Evolutionary conservation across 768 basidiomycete genomes (phyloP), one percentile per base, ranked within the genome.

Genomic region (Lactarius psammicola): DNA sequence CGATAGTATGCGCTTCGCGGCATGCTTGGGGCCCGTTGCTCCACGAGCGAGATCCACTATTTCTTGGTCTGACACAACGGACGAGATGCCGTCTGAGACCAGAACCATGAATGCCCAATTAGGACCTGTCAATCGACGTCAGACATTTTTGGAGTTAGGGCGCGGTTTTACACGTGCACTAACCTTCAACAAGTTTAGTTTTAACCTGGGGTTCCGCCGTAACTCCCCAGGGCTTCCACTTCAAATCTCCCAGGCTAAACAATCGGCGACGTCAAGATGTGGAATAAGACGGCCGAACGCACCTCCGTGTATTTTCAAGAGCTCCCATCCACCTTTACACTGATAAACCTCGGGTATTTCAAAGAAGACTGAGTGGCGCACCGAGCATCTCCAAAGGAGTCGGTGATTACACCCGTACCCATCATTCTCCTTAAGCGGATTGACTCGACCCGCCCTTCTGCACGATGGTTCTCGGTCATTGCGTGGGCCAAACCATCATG

Each of bases 381-480:
- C 86, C 95, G 81, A 34, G 88, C 85, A 80, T 98, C 95, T 8
- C 96, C 95, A 72, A 92, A 98, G 6, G 94, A 95, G 74, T 98
- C 96, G 2, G 92, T 92, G 53, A 97, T 90, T 31, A 96, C 76
- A 3, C 91, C 89, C 10, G 89, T 88, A 13, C 94, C 90, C 86
- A 92, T 94, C 86, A 94, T 91, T 61, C 91, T 83, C 36, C 95
- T 84, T 61, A 99, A 78, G 53, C 97, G 82, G 53, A 86, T 87
- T 34, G 91, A 85, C 75, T 99, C 97, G 11, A 92, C 82, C 38
- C 87, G 87, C 28, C 92, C 84, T 71, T 98, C 96, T n/a, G 94
- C 90, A 74, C 98, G 96, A 74, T 99, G 97, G 33, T 86, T 88
- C 78, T 98, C 94, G 0, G 97, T 97, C 84, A 98, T 90, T 1